Evolutionary conservation across 2,329 filamentous ascomycete genomes (phyloP), one percentile per base, ranked within the genome.

Genomic region (Alternaria longipes): DNA sequence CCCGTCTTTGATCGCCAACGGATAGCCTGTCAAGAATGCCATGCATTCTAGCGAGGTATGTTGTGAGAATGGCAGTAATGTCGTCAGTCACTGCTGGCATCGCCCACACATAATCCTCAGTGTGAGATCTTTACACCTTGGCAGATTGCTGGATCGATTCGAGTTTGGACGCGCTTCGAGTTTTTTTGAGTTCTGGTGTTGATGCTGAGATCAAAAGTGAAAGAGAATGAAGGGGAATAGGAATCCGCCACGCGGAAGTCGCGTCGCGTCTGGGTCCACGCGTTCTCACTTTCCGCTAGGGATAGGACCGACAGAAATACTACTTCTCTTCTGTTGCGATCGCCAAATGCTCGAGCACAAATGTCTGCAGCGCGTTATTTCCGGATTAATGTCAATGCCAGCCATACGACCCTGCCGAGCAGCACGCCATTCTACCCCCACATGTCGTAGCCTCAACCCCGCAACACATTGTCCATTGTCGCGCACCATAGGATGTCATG

Each of bases 381-480:
- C 28, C 45, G 28, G 45, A 22, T 49, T 14, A 20, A 49, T 49
- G 18, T 8, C 18, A 49, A 16, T 22, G 20, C 28, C 18, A 34
- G 45, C 9, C 12, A 34, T 34, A 18, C 0, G 8, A 34, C 28
- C 5, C 45, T 49, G 45, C 28, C 46, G 8, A 49, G 18, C 46
- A 68, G 64, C 68, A 68, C 68, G 70, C 59, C 59, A 72, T 72
- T 32, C 14, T 26, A 52, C 47, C 67, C 66, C 66, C 64, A 68
- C 64, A 71, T 70, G 56, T 63, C 67, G 67, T 51, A 49, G 22
- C 56, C 16, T 8, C 44, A 55, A 66, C 64, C 67, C 67, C 63
- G 65, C 65, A 65, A 55, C 46, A 60, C 54, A 46, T 46, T 8
- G 18, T 45, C 42, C 30, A 52, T 26, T 44, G 45, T 40, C 16